phyloP scores from a whole-genome alignment of 2,329 filamentous ascomycete genomes.

The Ophiocordyceps unilateralis region DNA sequence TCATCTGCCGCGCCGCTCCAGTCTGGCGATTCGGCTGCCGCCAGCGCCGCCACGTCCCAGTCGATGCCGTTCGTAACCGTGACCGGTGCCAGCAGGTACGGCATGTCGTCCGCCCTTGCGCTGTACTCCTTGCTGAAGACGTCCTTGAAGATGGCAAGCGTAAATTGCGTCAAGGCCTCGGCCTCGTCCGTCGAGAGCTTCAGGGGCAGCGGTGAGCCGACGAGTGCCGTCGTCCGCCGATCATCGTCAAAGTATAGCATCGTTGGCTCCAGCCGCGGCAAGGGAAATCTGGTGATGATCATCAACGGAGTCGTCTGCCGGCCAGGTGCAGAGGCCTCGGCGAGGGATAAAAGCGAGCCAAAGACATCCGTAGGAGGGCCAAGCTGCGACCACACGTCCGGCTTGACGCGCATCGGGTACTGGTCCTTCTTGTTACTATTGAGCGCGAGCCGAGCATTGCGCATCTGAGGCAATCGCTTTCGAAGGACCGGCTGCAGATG shows the following conservation, averaged over 20 bases:
- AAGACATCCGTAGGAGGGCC: slow-evolving; percentile 32
- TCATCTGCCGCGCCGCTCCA: slow-evolving; percentile 26
- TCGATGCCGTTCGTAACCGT: slow-evolving; percentile 28
- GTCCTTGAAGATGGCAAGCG: slow-evolving; percentile 59
- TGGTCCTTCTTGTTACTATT: slow-evolving; percentile 55
- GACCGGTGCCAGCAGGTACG: slow-evolving; percentile 66
- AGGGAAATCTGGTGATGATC: slow-evolving; percentile 47
- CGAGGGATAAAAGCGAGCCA: slow-evolving; percentile 41
- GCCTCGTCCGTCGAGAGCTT: slow-evolving; percentile 25
- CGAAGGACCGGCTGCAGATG: slow-evolving; percentile 57
- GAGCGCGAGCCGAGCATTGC: slow-evolving; percentile 76
- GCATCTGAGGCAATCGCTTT: slow-evolving; percentile 59
- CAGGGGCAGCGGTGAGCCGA: slow-evolving; percentile 28
- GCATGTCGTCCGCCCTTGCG: slow-evolving; percentile 41
- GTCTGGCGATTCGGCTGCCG: slow-evolving; percentile 14
- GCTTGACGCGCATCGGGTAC: slow-evolving; percentile 69
- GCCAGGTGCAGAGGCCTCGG: slow-evolving; percentile 35
- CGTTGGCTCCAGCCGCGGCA: slow-evolving; percentile 52
- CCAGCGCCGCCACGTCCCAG: slow-evolving; percentile 34
- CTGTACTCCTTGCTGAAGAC: slow-evolving; percentile 81
- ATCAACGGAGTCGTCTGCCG: slow-evolving; percentile 46
- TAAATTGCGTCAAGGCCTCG: slow-evolving; percentile 50
- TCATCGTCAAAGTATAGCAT: slow-evolving; percentile 54
- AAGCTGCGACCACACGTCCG: slow-evolving; percentile 47
- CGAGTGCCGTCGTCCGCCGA: slow-evolving; percentile 38